Evolutionary conservation across 2,329 filamentous ascomycete genomes (phyloP), one percentile per base, ranked within the genome.

Genomic region (Rugonectria rugulosa): DNA sequence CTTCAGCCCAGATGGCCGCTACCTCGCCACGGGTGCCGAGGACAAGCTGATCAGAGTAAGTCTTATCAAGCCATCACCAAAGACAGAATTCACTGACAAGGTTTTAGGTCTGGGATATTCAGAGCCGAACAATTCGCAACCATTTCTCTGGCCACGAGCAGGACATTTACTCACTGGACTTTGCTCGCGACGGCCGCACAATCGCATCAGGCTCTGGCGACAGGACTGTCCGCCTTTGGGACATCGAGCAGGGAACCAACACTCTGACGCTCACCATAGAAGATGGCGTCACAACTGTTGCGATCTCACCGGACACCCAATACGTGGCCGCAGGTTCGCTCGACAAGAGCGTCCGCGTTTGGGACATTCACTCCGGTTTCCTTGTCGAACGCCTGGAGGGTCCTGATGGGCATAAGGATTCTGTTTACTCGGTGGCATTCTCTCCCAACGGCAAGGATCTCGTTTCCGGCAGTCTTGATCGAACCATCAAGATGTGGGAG

Each of bases 401-500:
- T 15, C 88, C 92, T 5, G 91, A 96, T 61, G 95, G 95, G 11
- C 95, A 98, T 80, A 96, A 96, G 76, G 95, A 99, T 61, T 96
- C 91, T 66, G 95, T 98, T 19, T 98, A 98, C 75, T 94, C 89
- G 11, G 95, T 99, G 19, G 94, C 95, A 0, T 99, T 99, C 75
- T 93, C 93, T 12, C 95, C 95, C 23, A 94, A 90, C 67, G 94
- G 94, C 59, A 90, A 92, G 68, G 91, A 96, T 64, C 87, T 99
- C 34, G 94, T 98, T 70, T 96, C 90, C 68, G 95, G 95, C 61
- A 96, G 90, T 82, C 79, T 98, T 66, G 95, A 99, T 74, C 96
- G 96, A 82, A 98, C 94, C 0, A 98, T 98, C 81, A 97, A 97
- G 81, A 96, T 98, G 89, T 99, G 95, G 93, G 93, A 97, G 79